Conservation (phyloP, 2,329 filamentous ascomycete genomes). For the Aureobasidium mangrovei region DNA sequence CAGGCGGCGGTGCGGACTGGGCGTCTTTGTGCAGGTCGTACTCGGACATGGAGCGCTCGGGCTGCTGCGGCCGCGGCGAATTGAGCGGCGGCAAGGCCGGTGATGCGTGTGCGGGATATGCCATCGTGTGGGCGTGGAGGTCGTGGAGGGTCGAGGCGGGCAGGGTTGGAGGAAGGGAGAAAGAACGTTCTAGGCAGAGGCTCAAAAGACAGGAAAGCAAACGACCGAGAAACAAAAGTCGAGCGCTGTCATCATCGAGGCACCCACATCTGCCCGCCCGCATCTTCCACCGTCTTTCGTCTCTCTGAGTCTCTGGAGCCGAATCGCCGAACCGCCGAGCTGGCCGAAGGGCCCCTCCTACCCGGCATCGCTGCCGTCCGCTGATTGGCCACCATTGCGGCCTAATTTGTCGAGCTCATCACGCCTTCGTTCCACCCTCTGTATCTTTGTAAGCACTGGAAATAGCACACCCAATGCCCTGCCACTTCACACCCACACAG, state of each 20-base stretch:
- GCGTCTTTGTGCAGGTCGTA: conserved; percentile 29
- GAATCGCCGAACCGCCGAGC: neutral
- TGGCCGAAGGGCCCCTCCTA: conserved; percentile 2
- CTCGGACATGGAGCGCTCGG: conserved; percentile 28
- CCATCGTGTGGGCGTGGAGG: neutral
- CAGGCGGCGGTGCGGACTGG: conserved; percentile 16
- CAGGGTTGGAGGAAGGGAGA: neutral
- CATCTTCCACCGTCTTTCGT: neutral
- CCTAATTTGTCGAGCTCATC: neutral
- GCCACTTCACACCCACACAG: neutral
- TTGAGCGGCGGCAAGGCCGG: conserved; percentile 37
- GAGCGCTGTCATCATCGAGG: conserved; percentile 3
- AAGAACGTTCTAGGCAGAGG: neutral
- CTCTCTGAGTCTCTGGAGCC: neutral
- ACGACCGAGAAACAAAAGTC: neutral
- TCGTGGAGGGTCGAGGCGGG: no score
- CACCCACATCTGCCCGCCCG: no score
- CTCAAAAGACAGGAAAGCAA: neutral
- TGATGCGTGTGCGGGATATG: conserved; percentile 33
- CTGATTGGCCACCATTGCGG: neutral
- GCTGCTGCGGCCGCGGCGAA: conserved; percentile 41
- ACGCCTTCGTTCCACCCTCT: neutral
- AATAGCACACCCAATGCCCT: neutral
- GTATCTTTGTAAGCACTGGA: conserved; percentile 2
- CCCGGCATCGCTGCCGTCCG: neutral